These are phyloP conservation scores for Hygrophorus pudorinus DNA, from an alignment of 768 basidiomycete species.

Conservation along the genomic window DNA sequence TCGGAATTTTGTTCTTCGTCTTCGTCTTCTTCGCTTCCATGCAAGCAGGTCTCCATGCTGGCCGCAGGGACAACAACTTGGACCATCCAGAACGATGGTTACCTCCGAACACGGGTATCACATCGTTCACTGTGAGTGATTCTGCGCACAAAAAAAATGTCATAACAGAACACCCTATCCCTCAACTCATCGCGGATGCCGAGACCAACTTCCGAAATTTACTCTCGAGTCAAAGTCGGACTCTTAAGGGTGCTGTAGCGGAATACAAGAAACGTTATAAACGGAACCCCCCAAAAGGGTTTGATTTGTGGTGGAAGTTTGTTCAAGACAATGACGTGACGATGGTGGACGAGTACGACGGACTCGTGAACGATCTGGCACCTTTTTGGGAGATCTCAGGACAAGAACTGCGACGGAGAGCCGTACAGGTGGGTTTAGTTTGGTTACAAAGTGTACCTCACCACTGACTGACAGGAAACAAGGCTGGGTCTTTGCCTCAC, in stretches of 20 bases:
- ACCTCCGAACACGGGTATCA: slow-evolving; percentile 4
- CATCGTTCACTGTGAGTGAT: slow-evolving; percentile 9
- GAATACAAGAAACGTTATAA: slow-evolving; percentile 78
- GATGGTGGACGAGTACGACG: slow-evolving; percentile 87
- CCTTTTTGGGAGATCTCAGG: slow-evolving; percentile 78
- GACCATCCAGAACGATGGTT: background rate
- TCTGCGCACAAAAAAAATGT: slow-evolving; percentile 5
- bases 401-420: slow-evolving; percentile 58
- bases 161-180: slow-evolving; percentile 61
- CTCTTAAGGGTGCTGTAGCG: slow-evolving; percentile 63
- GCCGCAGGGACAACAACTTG: slow-evolving; percentile 20
- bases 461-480: slow-evolving; percentile 1
- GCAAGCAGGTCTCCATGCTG: slow-evolving; percentile 37
- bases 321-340: slow-evolving; percentile 60
- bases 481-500: slow-evolving; percentile 73
- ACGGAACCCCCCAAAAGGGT: slow-evolving; percentile 79
- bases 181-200: slow-evolving; percentile 75
- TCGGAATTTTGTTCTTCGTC: slow-evolving; percentile 31
- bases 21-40: slow-evolving; percentile 38
- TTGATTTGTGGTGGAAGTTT: slow-evolving; percentile 86
- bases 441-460: background rate
- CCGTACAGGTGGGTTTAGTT: slow-evolving; percentile 37
- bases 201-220: slow-evolving; percentile 60
- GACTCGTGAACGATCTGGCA: slow-evolving; percentile 64
- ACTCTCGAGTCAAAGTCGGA: slow-evolving; percentile 68